phyloP scores from a whole-genome alignment of 352 stramenopile species.

The Pythium biforme region DNA sequence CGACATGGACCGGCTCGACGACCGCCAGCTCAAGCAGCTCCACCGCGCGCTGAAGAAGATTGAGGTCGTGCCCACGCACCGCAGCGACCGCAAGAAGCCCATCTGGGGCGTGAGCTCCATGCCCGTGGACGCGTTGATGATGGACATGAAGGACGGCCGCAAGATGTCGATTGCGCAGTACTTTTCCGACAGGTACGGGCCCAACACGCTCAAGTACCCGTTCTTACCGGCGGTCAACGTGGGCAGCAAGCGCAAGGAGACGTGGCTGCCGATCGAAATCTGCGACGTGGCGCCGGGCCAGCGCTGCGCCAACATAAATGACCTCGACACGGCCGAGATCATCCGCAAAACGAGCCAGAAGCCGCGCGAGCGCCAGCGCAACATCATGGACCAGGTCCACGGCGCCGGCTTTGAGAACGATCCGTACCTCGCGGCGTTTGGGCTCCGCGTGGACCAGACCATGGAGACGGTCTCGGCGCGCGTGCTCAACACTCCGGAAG shows the following conservation, averaged over 20 bases:
- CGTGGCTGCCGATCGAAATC: constrained; percentile 81
- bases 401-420: constrained; percentile 72
- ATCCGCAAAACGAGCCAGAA: constrained; percentile 65
- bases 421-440: constrained; percentile 58
- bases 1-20: constrained; percentile 38
- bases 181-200: constrained; percentile 59
- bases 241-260: constrained; percentile 45
- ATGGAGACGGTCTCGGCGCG: constrained; percentile 51
- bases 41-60: constrained; percentile 51
- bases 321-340: constrained; percentile 81
- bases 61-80: constrained; percentile 52
- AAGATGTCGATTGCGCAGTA: constrained; percentile 58
- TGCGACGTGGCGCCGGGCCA: constrained; percentile 73
- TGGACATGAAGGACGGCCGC: constrained; percentile 48
- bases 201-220: constrained; percentile 49
- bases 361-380: constrained; percentile 45
- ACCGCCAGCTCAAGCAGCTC: constrained; percentile 37
- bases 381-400: constrained; percentile 60
- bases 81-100: constrained; percentile 52
- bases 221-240: constrained; percentile 73
- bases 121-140: constrained; percentile 42
- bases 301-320: constrained; percentile 70
- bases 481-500: constrained; percentile 55
- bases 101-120: constrained; percentile 54
- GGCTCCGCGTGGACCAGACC: constrained; percentile 49